Conservation (phyloP, 2,329 filamentous ascomycete species). For the Nemania bipapillata region DNA sequence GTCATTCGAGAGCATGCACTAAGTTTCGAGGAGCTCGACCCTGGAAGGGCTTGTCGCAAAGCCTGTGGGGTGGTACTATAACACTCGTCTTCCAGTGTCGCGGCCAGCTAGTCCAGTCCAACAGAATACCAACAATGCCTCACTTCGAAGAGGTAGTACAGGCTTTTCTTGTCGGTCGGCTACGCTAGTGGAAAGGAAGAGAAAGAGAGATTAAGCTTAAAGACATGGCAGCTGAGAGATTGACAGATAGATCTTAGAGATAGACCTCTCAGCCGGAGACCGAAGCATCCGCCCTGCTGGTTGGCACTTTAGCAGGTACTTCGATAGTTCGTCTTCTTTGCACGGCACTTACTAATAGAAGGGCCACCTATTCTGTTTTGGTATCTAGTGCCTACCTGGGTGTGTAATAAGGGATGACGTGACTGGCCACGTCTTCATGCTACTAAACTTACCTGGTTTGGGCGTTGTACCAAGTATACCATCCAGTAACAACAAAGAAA, state of each 20-base stretch:
- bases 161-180: not conserved
- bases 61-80: not conserved
- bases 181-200: no score
- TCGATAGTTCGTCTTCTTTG: no score
- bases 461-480: not conserved
- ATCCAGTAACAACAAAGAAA: not conserved
- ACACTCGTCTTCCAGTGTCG: not conserved
- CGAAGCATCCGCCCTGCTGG: constrained; percentile 8
- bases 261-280: not conserved
- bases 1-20: constrained; percentile 24
- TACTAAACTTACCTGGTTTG: not conserved
- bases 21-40: constrained; percentile 18
- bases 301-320: not conserved
- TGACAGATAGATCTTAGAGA: not conserved
- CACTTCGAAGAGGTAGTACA: not conserved
- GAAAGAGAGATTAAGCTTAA: not conserved
- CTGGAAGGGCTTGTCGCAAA: constrained; percentile 22
- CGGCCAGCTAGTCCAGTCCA: not conserved
- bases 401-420: constrained; percentile 1
- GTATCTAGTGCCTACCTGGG: not conserved
- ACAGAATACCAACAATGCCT: constrained; percentile 4
- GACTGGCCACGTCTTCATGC: constrained; percentile 9
- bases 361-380: not conserved
- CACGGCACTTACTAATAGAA: not conserved
- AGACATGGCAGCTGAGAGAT: not conserved